Base-by-base conservation (phyloP, 1,284 basidiomycete genomes). In the Ustilago crameri region DNA sequence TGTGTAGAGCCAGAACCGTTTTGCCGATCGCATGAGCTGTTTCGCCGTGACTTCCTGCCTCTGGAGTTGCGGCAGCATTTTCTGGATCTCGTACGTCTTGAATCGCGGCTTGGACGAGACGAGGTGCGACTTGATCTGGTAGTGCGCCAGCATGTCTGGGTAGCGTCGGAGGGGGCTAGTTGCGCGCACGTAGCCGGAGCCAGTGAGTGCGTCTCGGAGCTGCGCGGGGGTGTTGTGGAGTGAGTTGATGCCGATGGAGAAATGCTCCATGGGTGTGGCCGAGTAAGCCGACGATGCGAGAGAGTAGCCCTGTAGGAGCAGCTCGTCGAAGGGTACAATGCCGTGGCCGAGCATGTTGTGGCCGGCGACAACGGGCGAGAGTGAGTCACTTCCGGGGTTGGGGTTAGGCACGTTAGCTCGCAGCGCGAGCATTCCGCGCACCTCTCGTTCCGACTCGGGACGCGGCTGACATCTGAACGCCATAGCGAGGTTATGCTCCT, bases 131-230 rank as follows among this genome's bases (percentile, higher is more conserved):
- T 97, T 95, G 84, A 99, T 89, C 84, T 98, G 95, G 93, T 94
- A 99, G 85, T 98, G 96, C 9, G 86, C 85, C 5, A 96, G 81
- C 74, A 98, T 84, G 84, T 99, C 96, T 40, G 86, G 84, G 83
- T 90, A 97, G 22, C 96, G 88, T 42, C 96, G 87, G 47, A 99
- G 85, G 0, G 96, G 96, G 3, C 90, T 92, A 0, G 96, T 98
- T 4, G 88, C 89, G n/a, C 92, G 88, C 10, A 87, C 84, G 82
- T 99, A 98, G 10, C 80, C 81, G 15, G 66, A 55, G 4, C 18
- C 2, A 0, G 51, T 51, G 1, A 82, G 45, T 8, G 55, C 58
- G 32, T 72, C 69, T 2, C 41, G 34, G 7, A 37, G 20, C 4
- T 20, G 22, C 4, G 26, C 9, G 9, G 32, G 2, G 30, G 2